Base-by-base conservation (phyloP, 2,329 filamentous ascomycete genomes). In the Trichoderma hamatum region DNA sequence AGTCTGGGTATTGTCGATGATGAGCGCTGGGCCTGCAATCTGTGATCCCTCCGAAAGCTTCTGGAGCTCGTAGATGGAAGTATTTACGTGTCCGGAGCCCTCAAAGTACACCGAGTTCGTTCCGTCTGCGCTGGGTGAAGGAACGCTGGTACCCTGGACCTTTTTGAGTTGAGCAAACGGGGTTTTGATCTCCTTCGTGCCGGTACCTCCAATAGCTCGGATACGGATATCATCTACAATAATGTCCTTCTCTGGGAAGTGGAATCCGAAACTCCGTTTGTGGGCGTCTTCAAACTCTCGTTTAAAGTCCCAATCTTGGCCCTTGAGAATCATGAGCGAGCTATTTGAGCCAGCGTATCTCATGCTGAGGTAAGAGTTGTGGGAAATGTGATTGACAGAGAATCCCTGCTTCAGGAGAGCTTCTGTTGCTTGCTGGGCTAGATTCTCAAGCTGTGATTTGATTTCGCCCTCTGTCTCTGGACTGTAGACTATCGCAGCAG, bases 241-340 rank as follows among this genome's bases (percentile, higher is more conserved):
- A n/a, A 84, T 78, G 10, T 77, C 73, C 59, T 81, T 77, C 24
- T 77, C 76, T 59, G 84, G 82, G 66, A 76, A 74, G 1, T 88
- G 90, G 76, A 93, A 93, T 1, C 90, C 90, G 74, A 93, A 93
- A 73, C 92, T 91, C 73, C 91, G 89, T 72, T 91, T 85, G 75
- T 94, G 91, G 70, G 91, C 88, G 72, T 88, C 86, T 58, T 73
- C 72, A 55, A 74, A 74, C 60, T 69, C 72, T 3, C 69, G 69
- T 55, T 68, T 69, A 21, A 74, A 74, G 30, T 75, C 65, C 74
- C 74, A 74, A 63, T 74, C 74, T 2, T 69, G 69, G 1, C 73
- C 75, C 70, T 74, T 72, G 64, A 77, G 67, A 11, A 78, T 77
- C 78, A 79, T 80, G 39, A 84, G 73, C 2, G 78, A 78, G 16